Conservation (phyloP, 768 basidiomycete genomes). For the Rhodotorula babjevae region DNA sequence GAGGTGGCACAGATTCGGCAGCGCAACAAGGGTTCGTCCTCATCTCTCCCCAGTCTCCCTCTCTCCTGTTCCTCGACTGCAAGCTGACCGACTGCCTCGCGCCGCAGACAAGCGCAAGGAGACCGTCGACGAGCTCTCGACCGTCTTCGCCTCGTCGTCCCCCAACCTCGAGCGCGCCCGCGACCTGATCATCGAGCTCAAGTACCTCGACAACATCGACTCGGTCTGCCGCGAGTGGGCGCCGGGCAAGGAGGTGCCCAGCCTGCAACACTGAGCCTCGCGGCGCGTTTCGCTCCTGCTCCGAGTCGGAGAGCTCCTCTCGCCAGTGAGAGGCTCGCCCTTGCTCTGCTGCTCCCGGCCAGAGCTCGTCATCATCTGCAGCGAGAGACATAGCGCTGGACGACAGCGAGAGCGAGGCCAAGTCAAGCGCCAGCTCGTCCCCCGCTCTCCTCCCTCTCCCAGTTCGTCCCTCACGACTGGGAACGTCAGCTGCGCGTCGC, state of each 20-base stretch:
- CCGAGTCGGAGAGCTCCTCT: too few relatives aligned
- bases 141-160: constrained; percentile 44
- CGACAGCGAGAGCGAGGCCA: too few relatives aligned
- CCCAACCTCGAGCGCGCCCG: not conserved
- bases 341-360: too few relatives aligned
- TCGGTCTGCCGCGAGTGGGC: not conserved
- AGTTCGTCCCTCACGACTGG: too few relatives aligned
- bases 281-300: too few relatives aligned
- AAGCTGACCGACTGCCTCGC: not conserved
- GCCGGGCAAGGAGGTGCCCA: not conserved
- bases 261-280: not conserved
- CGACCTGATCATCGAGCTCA: not conserved
- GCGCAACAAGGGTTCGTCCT: constrained; percentile 46
- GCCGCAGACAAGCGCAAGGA: constrained; percentile 25
- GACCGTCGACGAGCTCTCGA: constrained; percentile 44
- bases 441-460: too few relatives aligned
- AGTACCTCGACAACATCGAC: not conserved
- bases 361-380: too few relatives aligned
- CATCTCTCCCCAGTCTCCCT: not conserved
- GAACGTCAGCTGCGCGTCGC: too few relatives aligned
- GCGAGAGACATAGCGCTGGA: too few relatives aligned
- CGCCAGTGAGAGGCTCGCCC: too few relatives aligned
- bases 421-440: too few relatives aligned
- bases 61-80: not conserved
- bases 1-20: constrained; percentile 45